Conservation (phyloP, 768 basidiomycete species). For the Boletus bicolor region DNA sequence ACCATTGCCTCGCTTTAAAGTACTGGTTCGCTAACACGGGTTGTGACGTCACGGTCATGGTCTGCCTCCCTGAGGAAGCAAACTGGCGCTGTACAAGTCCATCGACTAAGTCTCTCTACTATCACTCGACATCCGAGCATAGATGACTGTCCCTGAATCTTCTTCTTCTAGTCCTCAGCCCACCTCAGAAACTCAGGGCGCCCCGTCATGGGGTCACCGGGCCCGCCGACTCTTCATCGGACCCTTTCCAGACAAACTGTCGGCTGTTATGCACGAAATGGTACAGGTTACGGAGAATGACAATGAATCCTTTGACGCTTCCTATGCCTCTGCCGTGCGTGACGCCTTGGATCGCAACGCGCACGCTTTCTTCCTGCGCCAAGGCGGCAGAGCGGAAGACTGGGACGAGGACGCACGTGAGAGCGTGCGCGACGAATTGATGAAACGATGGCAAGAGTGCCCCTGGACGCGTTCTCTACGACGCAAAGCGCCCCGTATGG, state of each 20-base stretch:
- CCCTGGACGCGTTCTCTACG: constrained; percentile 57
- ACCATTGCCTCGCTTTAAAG: neutral
- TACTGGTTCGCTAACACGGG: neutral
- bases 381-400: constrained; percentile 62
- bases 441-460: constrained; percentile 58
- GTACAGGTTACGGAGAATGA: constrained; percentile 19
- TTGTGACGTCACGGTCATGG: constrained; percentile 27
- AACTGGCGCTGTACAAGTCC: neutral
- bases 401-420: constrained; percentile 60
- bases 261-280: constrained; percentile 39
- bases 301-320: constrained; percentile 35
- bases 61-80: neutral
- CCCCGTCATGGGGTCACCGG: constrained; percentile 11
- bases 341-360: constrained; percentile 55
- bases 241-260: constrained; percentile 65
- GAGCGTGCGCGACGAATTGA: constrained; percentile 53
- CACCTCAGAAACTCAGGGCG: neutral
- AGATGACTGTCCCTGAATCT: constrained; percentile 13
- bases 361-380: constrained; percentile 56
- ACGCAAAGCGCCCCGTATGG: constrained; percentile 14
- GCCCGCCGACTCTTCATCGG: constrained; percentile 67
- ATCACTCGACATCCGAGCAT: neutral
- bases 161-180: neutral
- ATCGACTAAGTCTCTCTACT: neutral
- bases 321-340: constrained; percentile 31